Conservation (phyloP, 116 monocot species). For the Trichopus zeylanicus region DNA sequence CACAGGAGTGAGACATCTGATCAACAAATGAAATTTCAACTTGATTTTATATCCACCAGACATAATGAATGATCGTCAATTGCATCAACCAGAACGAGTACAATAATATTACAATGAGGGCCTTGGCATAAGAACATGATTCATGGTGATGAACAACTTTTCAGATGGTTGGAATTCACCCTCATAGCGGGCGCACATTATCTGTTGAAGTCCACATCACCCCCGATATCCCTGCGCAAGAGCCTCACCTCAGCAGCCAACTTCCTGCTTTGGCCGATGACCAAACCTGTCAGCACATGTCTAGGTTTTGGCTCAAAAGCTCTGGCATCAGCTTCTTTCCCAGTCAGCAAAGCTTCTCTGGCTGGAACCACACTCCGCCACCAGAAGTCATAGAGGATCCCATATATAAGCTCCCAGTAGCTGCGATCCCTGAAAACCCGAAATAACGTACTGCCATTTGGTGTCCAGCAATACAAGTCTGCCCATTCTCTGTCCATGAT, state of each 20-base stretch:
- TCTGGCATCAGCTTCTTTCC: slow-evolving; percentile 35
- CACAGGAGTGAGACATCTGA: too few relatives aligned
- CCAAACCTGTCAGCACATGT: slow-evolving; percentile 50
- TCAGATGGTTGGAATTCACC: too few relatives aligned
- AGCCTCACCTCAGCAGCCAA: slow-evolving; percentile 59
- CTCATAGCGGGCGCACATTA: slow-evolving; percentile 29
- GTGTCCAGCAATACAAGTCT: slow-evolving; percentile 93
- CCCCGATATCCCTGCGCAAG: slow-evolving; percentile 70
- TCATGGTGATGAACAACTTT: too few relatives aligned
- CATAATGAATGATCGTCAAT: too few relatives aligned
- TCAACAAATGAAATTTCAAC: too few relatives aligned
- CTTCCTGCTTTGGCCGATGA: slow-evolving; percentile 56
- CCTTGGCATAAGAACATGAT: too few relatives aligned
- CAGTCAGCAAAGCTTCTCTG: slow-evolving; percentile 36
- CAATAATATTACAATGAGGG: too few relatives aligned
- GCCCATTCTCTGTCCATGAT: slow-evolving; percentile 95
- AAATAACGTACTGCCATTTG: slow-evolving; percentile 73
- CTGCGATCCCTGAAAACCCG: slow-evolving; percentile 53
- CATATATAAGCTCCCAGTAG: slow-evolving; percentile 70
- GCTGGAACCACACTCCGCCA: slow-evolving; percentile 82
- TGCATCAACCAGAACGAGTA: too few relatives aligned
- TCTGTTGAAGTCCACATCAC: slow-evolving; percentile 70
- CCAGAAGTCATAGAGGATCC: slow-evolving; percentile 74
- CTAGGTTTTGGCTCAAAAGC: slow-evolving; percentile 38
- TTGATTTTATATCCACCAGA: too few relatives aligned